Evolutionary conservation across 2,329 filamentous ascomycete genomes (phyloP), one percentile per base, ranked within the genome.

Genomic region (Fusarium subtropicale): DNA sequence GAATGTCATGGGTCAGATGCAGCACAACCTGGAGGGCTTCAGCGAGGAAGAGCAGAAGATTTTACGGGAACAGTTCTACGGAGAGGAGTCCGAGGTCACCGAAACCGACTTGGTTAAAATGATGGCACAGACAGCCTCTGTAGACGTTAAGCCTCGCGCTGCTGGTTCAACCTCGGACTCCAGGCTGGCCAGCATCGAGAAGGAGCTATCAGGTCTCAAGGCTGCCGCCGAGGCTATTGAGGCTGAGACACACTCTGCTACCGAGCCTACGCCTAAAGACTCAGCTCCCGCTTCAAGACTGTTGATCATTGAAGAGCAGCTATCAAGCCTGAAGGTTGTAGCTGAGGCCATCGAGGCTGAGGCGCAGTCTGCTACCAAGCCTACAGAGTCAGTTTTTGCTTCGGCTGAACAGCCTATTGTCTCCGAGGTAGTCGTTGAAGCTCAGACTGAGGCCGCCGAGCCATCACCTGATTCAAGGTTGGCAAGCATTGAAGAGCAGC

Each of bases 11-110:
- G 77, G 78, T 36, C 74, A 76, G 62, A 71, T 77, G 69, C 77
- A 80, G 62, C 71, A 76, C 34, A 76, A 79, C 31, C 54, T 79
- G 6, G 70, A 78, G 58, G 79, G 76, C 6, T 80, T 81, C 64
- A 79, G 62, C 41, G 79, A 80, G 48, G 80, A 81, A 20, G 80
- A 81, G 64, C 72, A 79, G 71, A 75, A 76, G 61, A 56, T 81
- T 8, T 58, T 81, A 48, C 63, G 75, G 28, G 60, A 74, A 28
- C 66, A 74, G 31, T 74, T 75, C 52, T 53, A 73, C 30, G 65
- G 61, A 38, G 72, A 75, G 15, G 71, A 75, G 24, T 33, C 71
- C n/a, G 69, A 79, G 24, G 69, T 79, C 15, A 76, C 66, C n/a
- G 78, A 80, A 24, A 76, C 81, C 10, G 76, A 79, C 1, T 78